Base-by-base conservation (phyloP, 169 alveolate species). In the Cryptosporidium meleagridis region DNA sequence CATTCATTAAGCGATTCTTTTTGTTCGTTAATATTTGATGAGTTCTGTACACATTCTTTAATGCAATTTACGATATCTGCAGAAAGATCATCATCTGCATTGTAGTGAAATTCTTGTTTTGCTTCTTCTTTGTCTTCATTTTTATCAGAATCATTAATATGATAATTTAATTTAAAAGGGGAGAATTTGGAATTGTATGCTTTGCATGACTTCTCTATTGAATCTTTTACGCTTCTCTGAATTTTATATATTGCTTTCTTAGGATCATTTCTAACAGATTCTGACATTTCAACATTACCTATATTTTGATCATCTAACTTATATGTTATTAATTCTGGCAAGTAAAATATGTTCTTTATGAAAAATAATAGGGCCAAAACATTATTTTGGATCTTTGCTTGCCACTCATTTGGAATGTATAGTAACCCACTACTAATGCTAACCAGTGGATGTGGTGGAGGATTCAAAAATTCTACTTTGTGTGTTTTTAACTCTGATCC, bases 391-490 rank as follows among this genome's bases (percentile, higher is more conserved):
- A 80, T 62, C 62, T 23, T 37, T 16, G 41, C 3, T 26, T 61
- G 48, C 89, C 89, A 80, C 8, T 80, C 89, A 16, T 65, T 41
- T 41, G 89, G 89, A 48, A 80, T 80, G 21, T 45, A 35, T 45
- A 80, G 31, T 29, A 39, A 23, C 0, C 89, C 89, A 6, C 55
- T 61, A 21, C 33, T 70, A 62, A 26, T 59, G 23, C 52, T 67
- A n/a, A 80, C 75, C 21, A 80, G 44, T 1, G 89, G 89, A 80
- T 80, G 89, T 33, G 73, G 33, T 39, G 89, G 89, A 3, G 89
- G 89, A 62, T 80, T 80, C 21, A 80, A 41, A 39, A 80, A 80
- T 51, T 80, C 73, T 12, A 59, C 75, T 39, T 35, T 23, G 33
- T 58, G 55, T 14, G 45, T 41, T 39, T 44, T 71, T 29, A 35